Evolutionary conservation across 495 filamentous ascomycete species (phyloP).

Genomic region (Daldinia loculata): DNA sequence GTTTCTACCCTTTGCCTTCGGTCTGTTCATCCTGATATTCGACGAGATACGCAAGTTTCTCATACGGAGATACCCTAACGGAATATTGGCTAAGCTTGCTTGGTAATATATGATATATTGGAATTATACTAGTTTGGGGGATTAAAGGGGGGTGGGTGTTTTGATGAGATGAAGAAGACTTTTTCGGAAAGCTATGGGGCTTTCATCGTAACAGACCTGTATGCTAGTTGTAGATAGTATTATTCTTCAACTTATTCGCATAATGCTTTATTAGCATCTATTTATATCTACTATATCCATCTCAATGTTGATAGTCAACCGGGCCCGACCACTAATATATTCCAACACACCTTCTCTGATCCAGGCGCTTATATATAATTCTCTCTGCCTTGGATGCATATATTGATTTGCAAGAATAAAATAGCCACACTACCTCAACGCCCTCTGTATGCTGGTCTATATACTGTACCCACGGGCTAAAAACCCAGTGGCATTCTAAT

Average conservation of each 20-base stretch:
- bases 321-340: no score
- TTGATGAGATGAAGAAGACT: neutral
- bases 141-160: neutral
- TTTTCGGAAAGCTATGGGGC: no score
- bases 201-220: no score
- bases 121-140: neutral
- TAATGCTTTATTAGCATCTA: no score
- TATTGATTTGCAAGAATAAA: neutral
- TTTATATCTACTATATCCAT: no score
- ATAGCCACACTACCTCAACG: neutral
- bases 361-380: neutral
- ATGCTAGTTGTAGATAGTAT: neutral
- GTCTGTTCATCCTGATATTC: constrained; percentile 64
- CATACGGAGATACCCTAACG: constrained; percentile 59
- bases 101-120: constrained; percentile 50
- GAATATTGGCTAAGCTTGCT: constrained; percentile 57
- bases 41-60: constrained; percentile 66
- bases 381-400: neutral
- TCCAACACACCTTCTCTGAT: neutral
- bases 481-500: neutral
- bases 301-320: no score
- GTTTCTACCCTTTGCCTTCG: constrained; percentile 72
- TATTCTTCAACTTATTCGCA: neutral
- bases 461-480: neutral
- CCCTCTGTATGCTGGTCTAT: constrained; percentile 14